These are phyloP conservation scores for Saposhnikovia divaricata DNA, from an alignment of 129 eudicot species.

Conservation along the genomic window DNA sequence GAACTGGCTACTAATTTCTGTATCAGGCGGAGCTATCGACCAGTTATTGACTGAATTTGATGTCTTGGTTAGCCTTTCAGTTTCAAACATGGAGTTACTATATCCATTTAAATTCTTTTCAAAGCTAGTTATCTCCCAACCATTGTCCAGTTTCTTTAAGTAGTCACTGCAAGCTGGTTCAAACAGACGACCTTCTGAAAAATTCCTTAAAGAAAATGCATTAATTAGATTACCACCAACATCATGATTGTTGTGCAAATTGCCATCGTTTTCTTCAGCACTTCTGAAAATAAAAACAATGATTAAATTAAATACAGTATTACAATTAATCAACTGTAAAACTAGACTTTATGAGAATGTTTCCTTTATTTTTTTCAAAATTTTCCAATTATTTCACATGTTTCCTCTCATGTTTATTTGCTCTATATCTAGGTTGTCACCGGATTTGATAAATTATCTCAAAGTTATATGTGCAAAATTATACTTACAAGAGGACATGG, in stretches of 20 bases:
- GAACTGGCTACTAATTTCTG: conserved; percentile 33
- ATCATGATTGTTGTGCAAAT: conserved; percentile 22
- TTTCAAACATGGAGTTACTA: conserved; percentile 27
- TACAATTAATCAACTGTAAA: background rate
- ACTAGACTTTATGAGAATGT: background rate
- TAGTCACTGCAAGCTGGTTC: conserved; percentile 43
- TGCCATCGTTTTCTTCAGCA: conserved; percentile 21
- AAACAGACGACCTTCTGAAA: conserved; percentile 21
- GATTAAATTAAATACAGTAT: background rate
- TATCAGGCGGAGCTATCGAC: conserved; percentile 33
- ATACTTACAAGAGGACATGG: conserved; percentile 48
- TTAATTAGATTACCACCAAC: conserved; percentile 13
- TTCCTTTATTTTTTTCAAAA: background rate
- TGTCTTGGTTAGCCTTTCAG: conserved; percentile 16
- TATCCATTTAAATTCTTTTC: conserved; percentile 26
- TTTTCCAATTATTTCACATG: background rate
- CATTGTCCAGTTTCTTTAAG: conserved; percentile 39
- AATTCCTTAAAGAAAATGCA: conserved; percentile 8
- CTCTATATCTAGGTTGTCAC: background rate
- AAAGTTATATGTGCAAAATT: background rate
- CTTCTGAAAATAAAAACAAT: conserved; percentile 24
- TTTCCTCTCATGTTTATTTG: background rate
- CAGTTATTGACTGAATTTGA: conserved; percentile 23
- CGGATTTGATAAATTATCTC: background rate
- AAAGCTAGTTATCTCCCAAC: conserved; percentile 37